Base-by-base conservation (phyloP, 345 rosid species). In the Mangifera indica region DNA sequence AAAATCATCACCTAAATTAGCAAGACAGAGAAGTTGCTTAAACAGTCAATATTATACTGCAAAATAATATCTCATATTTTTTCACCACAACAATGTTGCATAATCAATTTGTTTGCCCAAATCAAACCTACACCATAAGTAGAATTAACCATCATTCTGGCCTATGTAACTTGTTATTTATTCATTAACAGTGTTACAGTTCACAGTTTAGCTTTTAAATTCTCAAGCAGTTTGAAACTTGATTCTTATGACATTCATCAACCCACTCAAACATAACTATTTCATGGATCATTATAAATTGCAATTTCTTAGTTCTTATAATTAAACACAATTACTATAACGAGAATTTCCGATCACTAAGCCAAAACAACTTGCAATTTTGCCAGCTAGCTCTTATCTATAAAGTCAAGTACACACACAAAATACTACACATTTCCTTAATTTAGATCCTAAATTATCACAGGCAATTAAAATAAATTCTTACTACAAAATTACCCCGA, bases 401-500 rank as follows among this genome's bases (percentile, higher is more conserved):
- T 10, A 56, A 10, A 25, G 22, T 34, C 40, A 9, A 22, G 14
- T 3, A 21, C 22, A 56, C 48, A 46, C 26, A 7, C 42, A 51
- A 25, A 45, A 25, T 42, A 65, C 11, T 17, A 26, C 21, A 1
- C 25, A 3, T 48, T 51, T 51, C 48, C 46, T 32, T n/a, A 67
- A 29, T 29, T n/a, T 52, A 18, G 70, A 6, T 11, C 7, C 42
- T 32, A 69, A 15, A 44, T 60, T 15, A 14, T 10, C 10, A 11
- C 40, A 56, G 25, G 29, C 3, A 69, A 18, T 4, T 24, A 42
- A 57, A 42, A 46, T 11, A 46, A 44, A 2, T 60, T 26, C 54
- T 26, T 2, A 24, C 13, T 24, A 51, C 42, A 44, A 18, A 25
- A 60, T 72, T 84, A 93, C 98, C 94, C 56, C 97, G 77, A 83